Evolutionary conservation across 2,329 filamentous ascomycete species (phyloP), one percentile per base, ranked within the genome.

Genomic region (Colletotrichum salicis): DNA sequence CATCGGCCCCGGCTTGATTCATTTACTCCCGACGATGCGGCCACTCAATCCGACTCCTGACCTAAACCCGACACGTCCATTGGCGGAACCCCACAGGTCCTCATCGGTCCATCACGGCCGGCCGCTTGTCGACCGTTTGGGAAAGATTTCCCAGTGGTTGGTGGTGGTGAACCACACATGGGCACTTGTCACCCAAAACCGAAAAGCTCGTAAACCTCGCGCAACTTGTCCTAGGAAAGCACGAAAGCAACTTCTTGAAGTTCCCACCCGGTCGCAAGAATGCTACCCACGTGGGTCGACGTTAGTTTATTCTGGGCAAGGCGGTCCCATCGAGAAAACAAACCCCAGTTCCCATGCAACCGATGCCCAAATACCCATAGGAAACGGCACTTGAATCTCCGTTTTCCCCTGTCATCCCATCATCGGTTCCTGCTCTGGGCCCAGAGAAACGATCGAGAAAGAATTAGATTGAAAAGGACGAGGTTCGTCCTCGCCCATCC

Each of bases 1-100:
- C 70, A 52, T 54, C 54, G 59, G 35, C 55, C 27, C 70, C 70
- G 31, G 65, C 70, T 37, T 64, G 59, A 27, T 22, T 64, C 54
- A 71, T 64, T 69, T 64, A 69, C 65, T 31, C 59, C 65, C 70
- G 66, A 69, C 70, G 22, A 55, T 48, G 55, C 59, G 65, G 70
- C 41, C 65, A 70, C 55, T 68, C 59, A 64, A 69, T 60, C 48
- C 59, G 45, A 60, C 58, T 70, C 61, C 33, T 60, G 67, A 33
- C 55, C 62, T 70, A 57, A 56, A 55, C 56, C 63, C 57, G 63
- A 37, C 63, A 33, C 51, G 51, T 37, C 68, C 29, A 70, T 62
- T 62, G 63, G 63, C 67, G 67, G 67, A 70, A 55, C 59, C 55
- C 51, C 24, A 54, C 33, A 45, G 51, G 19, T 61, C 58, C 45